These are phyloP conservation scores for Trichophyton rubrum DNA, from an alignment of 2,329 filamentous ascomycete species.

Conservation along the genomic window DNA sequence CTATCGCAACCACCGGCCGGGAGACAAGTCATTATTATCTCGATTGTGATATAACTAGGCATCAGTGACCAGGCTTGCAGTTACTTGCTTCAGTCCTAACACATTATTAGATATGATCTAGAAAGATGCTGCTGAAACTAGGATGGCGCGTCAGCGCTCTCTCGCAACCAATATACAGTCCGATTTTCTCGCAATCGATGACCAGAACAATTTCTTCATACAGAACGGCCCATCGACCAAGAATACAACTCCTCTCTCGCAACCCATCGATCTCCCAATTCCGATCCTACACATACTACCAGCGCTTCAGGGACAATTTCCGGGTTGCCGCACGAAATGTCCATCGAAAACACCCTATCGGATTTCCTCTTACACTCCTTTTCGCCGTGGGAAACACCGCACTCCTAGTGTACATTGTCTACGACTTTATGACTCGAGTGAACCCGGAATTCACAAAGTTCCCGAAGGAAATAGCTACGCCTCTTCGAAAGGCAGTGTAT, in stretches of 20 bases:
- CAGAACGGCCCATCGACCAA: not conserved
- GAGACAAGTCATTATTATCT: no score
- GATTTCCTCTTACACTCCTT: slow-evolving; percentile 31
- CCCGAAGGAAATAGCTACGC: slow-evolving; percentile 36
- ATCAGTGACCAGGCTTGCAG: not conserved
- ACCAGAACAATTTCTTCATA: not conserved
- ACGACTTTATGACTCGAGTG: slow-evolving; percentile 32
- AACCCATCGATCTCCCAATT: slow-evolving; percentile 6
- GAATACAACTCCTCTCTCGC: slow-evolving; percentile 1
- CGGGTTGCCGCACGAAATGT: slow-evolving; percentile 28
- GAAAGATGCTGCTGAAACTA: slow-evolving; percentile 17
- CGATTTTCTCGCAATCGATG: not conserved
- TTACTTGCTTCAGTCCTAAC: not conserved
- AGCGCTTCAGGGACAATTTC: slow-evolving; percentile 24
- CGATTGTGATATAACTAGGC: no score
- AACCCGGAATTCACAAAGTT: slow-evolving; percentile 32
- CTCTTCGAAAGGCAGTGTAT: slow-evolving; percentile 73
- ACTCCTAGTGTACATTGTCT: slow-evolving; percentile 30
- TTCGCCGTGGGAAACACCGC: slow-evolving; percentile 25
- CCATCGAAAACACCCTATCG: slow-evolving; percentile 33
- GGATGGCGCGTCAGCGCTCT: slow-evolving; percentile 21
- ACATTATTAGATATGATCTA: slow-evolving; percentile 5
- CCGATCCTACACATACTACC: slow-evolving; percentile 18
- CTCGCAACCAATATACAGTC: slow-evolving; percentile 6
- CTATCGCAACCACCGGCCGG: no score